These are phyloP conservation scores for Blastocrithidia nonstop DNA, from an alignment of 208 protist genomes.

Conservation along the genomic window DNA sequence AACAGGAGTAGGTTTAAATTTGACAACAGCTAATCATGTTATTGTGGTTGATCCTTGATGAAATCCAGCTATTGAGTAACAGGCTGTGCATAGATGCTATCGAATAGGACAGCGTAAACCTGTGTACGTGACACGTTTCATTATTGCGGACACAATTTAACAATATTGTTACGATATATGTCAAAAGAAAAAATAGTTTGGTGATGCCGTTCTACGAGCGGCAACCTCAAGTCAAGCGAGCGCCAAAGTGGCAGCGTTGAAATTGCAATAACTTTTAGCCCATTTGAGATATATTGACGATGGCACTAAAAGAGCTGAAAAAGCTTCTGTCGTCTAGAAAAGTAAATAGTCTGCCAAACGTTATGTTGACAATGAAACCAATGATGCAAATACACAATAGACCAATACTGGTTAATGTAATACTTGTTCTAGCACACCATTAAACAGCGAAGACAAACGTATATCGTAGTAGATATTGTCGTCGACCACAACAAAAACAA, in stretches of 20 bases:
- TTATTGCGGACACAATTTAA: slow-evolving; percentile 89
- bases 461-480: too few relatives aligned
- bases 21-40: slow-evolving; percentile 92
- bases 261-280: slow-evolving; percentile 64
- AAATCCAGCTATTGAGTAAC: slow-evolving; percentile 92
- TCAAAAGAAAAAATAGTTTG: slow-evolving; percentile 86
- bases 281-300: slow-evolving; percentile 52
- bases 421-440: too few relatives aligned
- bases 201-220: slow-evolving; percentile 68
- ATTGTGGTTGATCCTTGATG: slow-evolving; percentile 94
- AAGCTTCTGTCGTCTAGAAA: background rate
- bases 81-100: slow-evolving; percentile 91
- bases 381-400: too few relatives aligned
- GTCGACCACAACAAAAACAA: too few relatives aligned
- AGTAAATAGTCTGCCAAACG: too few relatives aligned
- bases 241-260: slow-evolving; percentile 45
- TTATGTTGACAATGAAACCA: too few relatives aligned
- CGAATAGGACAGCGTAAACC: slow-evolving; percentile 89
- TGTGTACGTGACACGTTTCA: slow-evolving; percentile 82
- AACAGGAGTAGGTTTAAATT: slow-evolving; percentile 95
- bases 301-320: slow-evolving; percentile 1
- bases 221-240: slow-evolving; percentile 51
- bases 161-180: slow-evolving; percentile 89
- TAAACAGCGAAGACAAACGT: too few relatives aligned
- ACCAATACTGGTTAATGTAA: too few relatives aligned